Base-by-base conservation (phyloP, 1,284 basidiomycete species). In the Marasmius tenuissimus region DNA sequence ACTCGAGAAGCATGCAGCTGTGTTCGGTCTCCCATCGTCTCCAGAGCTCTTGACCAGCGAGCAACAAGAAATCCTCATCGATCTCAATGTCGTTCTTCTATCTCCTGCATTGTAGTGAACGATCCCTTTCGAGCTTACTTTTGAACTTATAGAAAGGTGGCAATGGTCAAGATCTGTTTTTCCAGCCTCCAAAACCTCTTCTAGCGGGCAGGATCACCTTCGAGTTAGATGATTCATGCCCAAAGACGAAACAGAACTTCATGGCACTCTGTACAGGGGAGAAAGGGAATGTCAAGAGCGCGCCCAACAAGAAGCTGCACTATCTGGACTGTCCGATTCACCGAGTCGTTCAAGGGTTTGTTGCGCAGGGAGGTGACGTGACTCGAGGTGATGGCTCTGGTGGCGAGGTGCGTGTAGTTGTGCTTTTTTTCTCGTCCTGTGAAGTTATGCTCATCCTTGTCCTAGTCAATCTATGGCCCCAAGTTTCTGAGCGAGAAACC, bases 401-500 rank as follows among this genome's bases (percentile, higher is more conserved):
- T 4, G 82, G 82, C 6, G 81, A 84, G 76, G 79, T 79, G 59
- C 48, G 75, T 66, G 20, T 16, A 48, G 8, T 27, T 40, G 16
- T 57, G 18, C 33, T 59, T 38, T 39, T 14, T 22, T 4, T 48
- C 33, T 45, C 37, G n/a, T 14, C 37, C 9, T 10, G 10, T 11
- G 10, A 7, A 22, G 9, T 20, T 27, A 42, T 37, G 55, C 18
- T 18, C 37, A 20, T 22, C 18, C 35, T 20, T 47, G 22, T 20
- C 48, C 3, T 55, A 80, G 79, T 81, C 79, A 14, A 77, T 81
- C 50, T 83, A 83, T 57, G 81, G 82, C 1, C 79, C 76, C 0
- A 78, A 80, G 60, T 84, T 83, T 69, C 78, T 79, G 63, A 80
- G 81, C 65, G 81, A 83, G 58, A 80, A 81, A 67, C 74, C 76